phyloP scores from a whole-genome alignment of 441 rosid species.

The Iberis amara region DNA sequence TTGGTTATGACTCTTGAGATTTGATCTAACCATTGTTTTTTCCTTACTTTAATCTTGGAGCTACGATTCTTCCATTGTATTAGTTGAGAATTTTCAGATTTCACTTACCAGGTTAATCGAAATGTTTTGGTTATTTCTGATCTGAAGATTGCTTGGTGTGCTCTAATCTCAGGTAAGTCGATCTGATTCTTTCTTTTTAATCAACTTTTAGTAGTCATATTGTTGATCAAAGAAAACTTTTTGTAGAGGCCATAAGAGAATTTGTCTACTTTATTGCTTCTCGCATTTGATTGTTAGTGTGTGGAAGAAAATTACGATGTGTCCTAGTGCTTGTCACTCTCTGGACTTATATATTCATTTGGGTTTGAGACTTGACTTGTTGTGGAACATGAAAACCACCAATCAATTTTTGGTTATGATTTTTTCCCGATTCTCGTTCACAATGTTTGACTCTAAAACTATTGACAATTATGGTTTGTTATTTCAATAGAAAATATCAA shows the following conservation, averaged over 20 bases:
- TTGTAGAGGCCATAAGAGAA: constrained; percentile 68
- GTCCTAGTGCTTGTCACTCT: constrained; percentile 59
- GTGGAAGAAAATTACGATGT: constrained; percentile 57
- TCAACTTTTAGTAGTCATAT: too few relatives aligned
- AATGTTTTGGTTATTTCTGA: too few relatives aligned
- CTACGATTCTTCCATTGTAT: constrained; percentile 13
- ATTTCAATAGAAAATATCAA: constrained; percentile 30
- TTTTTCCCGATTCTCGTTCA: constrained; percentile 7
- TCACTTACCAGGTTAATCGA: background rate
- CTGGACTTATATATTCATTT: constrained; percentile 59
- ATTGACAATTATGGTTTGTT: constrained; percentile 3
- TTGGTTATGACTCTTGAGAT: background rate
- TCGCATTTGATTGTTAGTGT: constrained; percentile 64
- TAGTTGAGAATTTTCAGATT: constrained; percentile 38
- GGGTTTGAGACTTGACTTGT: constrained; percentile 86
- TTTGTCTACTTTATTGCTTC: constrained; percentile 58
- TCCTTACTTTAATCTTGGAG: background rate
- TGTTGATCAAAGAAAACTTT: too few relatives aligned
- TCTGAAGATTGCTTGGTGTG: too few relatives aligned
- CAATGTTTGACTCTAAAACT: background rate
- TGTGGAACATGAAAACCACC: constrained; percentile 53
- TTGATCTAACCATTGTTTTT: background rate
- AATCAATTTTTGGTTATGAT: constrained; percentile 9
- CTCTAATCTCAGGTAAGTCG: too few relatives aligned
- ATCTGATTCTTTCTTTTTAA: too few relatives aligned